Percentiles rank a stretch among this genome's conserved stretches.
Evolutionary conservation across 2,329 filamentous ascomycete species (phyloP).

Genomic region (Neodidymelliopsis sp.): DNA sequence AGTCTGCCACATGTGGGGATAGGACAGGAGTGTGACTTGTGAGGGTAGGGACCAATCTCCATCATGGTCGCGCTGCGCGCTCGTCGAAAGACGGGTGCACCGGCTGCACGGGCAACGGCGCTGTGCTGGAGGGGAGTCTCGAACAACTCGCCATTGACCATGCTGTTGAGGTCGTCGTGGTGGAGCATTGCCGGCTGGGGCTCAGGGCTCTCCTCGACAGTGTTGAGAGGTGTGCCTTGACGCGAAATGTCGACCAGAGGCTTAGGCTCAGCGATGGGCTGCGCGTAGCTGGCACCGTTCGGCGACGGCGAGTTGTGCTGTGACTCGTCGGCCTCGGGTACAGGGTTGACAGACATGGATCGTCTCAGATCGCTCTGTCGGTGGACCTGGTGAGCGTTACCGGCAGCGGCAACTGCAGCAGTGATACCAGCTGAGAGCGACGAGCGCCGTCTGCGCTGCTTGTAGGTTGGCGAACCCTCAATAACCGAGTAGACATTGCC

Average conservation of each 20-base stretch:
- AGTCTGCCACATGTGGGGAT: slow-evolving; percentile 96
- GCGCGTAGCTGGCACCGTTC: slow-evolving; percentile 62
- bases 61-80: slow-evolving; percentile 95
- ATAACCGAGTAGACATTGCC: slow-evolving; percentile 94
- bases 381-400: slow-evolving; percentile 68
- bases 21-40: slow-evolving; percentile 99
- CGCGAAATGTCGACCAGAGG: slow-evolving; percentile 79
- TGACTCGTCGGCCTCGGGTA: slow-evolving; percentile 79
- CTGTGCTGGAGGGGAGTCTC: slow-evolving; percentile 62
- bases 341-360: slow-evolving; percentile 86
- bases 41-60: slow-evolving; percentile 94
- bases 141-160: slow-evolving; percentile 49
- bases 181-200: slow-evolving; percentile 74
- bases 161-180: slow-evolving; percentile 70
- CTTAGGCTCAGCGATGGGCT: slow-evolving; percentile 77
- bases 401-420: slow-evolving; percentile 68
- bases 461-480: slow-evolving; percentile 98
- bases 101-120: slow-evolving; percentile 65
- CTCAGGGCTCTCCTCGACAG: slow-evolving; percentile 81
- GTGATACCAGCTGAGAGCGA: slow-evolving; percentile 86
- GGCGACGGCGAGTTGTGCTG: slow-evolving; percentile 81
- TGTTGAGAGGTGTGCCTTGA: slow-evolving; percentile 87
- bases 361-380: slow-evolving; percentile 88
- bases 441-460: slow-evolving; percentile 92
- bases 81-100: slow-evolving; percentile 80